Evolutionary conservation across 139 green algal species (phyloP).

Genomic region (Auxenochlorella pyrenoidosa): DNA sequence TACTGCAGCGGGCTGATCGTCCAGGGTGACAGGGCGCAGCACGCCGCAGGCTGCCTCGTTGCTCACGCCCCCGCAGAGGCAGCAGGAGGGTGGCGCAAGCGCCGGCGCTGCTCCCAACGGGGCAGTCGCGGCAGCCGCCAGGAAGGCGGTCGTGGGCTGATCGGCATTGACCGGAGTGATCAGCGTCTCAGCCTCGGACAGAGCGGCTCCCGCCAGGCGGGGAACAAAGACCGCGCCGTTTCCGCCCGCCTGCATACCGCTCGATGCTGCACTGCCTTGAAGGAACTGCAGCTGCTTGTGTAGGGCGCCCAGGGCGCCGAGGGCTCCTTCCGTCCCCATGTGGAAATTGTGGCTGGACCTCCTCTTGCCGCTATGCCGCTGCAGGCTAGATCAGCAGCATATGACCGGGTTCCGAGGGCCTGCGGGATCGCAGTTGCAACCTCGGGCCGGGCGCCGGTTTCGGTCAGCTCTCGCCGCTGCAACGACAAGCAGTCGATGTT

Average conservation of each 20-base stretch:
- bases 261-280: no score
- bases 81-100: neutral
- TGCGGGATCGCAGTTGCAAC: no score
- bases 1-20: slow-evolving; percentile 3
- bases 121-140: neutral
- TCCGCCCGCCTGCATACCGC: no score
- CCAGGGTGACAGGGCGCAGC: neutral
- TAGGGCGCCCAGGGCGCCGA: neutral
- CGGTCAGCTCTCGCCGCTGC: no score
- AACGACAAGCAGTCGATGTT: no score
- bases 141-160: neutral
- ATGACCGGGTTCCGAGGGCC: neutral
- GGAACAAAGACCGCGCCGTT: neutral
- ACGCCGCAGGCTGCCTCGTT: slow-evolving; percentile 16
- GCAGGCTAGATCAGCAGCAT: neutral
- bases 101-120: neutral
- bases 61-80: slow-evolving; percentile 35
- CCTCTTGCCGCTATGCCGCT: neutral
- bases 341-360: neutral
- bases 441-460: no score
- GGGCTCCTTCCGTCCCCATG: neutral
- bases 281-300: neutral
- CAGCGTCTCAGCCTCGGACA: neutral
- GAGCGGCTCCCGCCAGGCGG: neutral
- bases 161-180: slow-evolving; percentile 1